phyloP scores from a whole-genome alignment of 2,329 filamentous ascomycete species.

The Pseudogymnoascus sp. region DNA sequence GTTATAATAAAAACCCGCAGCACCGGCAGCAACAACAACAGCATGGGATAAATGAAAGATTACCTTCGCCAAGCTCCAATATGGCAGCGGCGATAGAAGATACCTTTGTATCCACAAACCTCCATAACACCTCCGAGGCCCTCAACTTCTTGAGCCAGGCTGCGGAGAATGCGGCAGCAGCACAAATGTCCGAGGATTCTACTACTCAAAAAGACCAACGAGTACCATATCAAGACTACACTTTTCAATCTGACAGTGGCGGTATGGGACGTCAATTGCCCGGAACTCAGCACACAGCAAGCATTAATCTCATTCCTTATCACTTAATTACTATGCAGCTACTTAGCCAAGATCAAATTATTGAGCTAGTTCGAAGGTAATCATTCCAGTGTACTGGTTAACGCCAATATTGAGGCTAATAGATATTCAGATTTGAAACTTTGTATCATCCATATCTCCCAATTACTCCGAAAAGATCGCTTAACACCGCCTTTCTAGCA shows the following conservation, averaged over 20 bases:
- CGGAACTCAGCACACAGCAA: not conserved
- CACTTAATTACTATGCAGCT: not conserved
- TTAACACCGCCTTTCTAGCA: conserved; percentile 45
- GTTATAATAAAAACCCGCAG: not conserved
- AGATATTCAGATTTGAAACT: conserved; percentile 53
- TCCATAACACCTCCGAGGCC: conserved; percentile 37
- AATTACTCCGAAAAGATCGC: conserved; percentile 53
- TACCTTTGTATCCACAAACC: conserved; percentile 34
- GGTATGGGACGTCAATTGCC: not conserved
- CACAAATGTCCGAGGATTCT: conserved; percentile 9
- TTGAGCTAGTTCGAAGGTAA: not conserved
- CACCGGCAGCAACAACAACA: not conserved
- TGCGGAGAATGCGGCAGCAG: conserved; percentile 26
- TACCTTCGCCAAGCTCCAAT: not conserved
- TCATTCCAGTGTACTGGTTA: not conserved
- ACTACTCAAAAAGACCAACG: not conserved
- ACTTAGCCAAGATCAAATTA: not conserved
- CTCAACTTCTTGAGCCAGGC: conserved; percentile 36
- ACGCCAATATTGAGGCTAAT: conserved; percentile 33
- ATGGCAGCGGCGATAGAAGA: conserved; percentile 29
- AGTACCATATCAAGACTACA: not conserved
- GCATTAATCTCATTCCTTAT: not conserved
- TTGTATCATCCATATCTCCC: conserved; percentile 66
- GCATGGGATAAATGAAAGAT: not conserved
- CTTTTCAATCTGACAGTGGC: not conserved